A percentile compares a stretch with the other conserved stretches of the same genome.
These are phyloP conservation scores for Botryotinia calthae DNA, from an alignment of 2,329 filamentous ascomycete species.

Conservation along the genomic window DNA sequence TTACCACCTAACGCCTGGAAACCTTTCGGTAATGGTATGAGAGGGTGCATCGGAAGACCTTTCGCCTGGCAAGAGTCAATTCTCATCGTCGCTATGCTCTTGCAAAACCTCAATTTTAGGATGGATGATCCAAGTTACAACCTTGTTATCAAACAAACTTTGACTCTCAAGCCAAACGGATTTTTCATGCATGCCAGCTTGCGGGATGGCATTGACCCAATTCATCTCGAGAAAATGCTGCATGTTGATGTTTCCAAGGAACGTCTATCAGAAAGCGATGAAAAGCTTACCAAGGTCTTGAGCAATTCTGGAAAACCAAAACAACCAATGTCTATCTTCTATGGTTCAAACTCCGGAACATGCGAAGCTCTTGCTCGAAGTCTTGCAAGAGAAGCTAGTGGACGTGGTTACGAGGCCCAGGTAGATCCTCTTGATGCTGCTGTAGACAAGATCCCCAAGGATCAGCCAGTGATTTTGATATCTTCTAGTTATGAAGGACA, in stretches of 20 bases:
- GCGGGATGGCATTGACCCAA: constrained; percentile 43
- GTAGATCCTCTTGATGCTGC: constrained; percentile 61
- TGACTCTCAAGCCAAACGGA: constrained; percentile 63
- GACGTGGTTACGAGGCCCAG: constrained; percentile 55
- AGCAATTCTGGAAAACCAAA: constrained; percentile 13
- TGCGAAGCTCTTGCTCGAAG: constrained; percentile 67
- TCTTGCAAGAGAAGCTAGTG: constrained; percentile 56
- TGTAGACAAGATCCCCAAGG: constrained; percentile 56
- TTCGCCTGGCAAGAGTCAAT: constrained; percentile 75
- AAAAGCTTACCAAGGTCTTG: not conserved
- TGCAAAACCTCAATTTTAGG: constrained; percentile 70
- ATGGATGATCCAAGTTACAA: constrained; percentile 60
- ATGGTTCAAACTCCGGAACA: constrained; percentile 72
- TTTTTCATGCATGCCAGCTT: constrained; percentile 61
- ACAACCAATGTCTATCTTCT: constrained; percentile 58
- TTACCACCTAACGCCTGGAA: constrained; percentile 65
- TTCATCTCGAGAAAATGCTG: constrained; percentile 43
- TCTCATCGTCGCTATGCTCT: constrained; percentile 58
- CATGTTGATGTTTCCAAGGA: constrained; percentile 22
- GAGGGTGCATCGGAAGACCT: constrained; percentile 69
- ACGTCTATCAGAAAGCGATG: not conserved
- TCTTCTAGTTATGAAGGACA: constrained; percentile 73
- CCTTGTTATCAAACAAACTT: constrained; percentile 52
- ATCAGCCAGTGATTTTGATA: constrained; percentile 63
- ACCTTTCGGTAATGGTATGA: constrained; percentile 71